Evolutionary conservation across 2,329 filamentous ascomycete species (phyloP).

Genomic region (Macroventuria anomochaeta): DNA sequence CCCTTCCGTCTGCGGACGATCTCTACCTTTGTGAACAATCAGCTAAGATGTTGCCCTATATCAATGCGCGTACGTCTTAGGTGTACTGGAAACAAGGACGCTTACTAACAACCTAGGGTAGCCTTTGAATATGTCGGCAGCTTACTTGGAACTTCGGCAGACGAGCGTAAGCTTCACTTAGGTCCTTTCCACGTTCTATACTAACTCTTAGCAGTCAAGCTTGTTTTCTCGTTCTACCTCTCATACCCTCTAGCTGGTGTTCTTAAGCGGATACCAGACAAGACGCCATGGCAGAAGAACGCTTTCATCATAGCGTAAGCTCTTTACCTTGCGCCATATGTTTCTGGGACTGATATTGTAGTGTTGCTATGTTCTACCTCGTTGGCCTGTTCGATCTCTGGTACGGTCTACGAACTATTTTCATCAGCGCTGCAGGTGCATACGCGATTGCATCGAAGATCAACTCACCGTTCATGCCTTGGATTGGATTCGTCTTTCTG

Average conservation of each 20-base stretch:
- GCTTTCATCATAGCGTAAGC: constrained; percentile 77
- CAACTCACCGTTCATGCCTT: constrained; percentile 93
- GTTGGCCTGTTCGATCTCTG: constrained; percentile 93
- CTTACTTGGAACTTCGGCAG: constrained; percentile 66
- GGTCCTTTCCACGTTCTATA: not conserved
- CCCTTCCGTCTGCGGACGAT: not conserved
- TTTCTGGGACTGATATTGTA: constrained; percentile 42
- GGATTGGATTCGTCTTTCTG: constrained; percentile 90
- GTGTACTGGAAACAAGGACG: not conserved
- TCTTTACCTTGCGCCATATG: not conserved
- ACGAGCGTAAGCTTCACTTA: constrained; percentile 62
- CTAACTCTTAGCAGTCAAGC: constrained; percentile 74
- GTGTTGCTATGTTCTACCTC: constrained; percentile 86
- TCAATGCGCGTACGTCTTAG: constrained; percentile 63
- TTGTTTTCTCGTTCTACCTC: constrained; percentile 86
- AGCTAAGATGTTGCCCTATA: constrained; percentile 66
- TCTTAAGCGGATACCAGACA: constrained; percentile 88
- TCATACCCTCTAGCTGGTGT: constrained; percentile 91
- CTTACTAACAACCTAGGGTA: constrained; percentile 37
- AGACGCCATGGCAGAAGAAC: constrained; percentile 84
- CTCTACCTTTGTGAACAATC: not conserved
- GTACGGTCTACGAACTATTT: constrained; percentile 78
- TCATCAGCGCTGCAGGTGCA: constrained; percentile 78
- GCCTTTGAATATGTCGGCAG: constrained; percentile 67
- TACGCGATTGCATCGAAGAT: constrained; percentile 86